Percentiles rank a stretch among this genome's conserved stretches.
Evolutionary conservation across 805 yeast genomes (phyloP).

Genomic region (Barnettozyma sucrosica): DNA sequence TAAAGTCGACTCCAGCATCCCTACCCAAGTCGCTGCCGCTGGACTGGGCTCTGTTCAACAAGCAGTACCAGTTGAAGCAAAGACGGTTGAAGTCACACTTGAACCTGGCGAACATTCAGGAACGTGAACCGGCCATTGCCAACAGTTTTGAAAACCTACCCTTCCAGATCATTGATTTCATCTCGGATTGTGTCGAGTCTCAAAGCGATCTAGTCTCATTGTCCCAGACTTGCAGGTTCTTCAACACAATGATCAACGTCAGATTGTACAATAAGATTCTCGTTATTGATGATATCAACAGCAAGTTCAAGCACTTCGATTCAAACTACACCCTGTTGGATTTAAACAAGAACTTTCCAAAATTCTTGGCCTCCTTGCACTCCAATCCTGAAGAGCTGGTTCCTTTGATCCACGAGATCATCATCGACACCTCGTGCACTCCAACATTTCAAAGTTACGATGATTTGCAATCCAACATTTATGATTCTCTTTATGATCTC

Average conservation of each 20-base stretch:
- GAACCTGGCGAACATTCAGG: constrained; percentile 4
- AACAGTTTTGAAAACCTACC: constrained; percentile 26
- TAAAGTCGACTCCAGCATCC: constrained; percentile 19
- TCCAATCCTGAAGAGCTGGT: constrained; percentile 22
- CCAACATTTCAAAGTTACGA: constrained; percentile 20
- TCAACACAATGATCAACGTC: constrained; percentile 24
- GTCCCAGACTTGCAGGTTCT: constrained; percentile 22
- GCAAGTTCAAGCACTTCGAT: constrained; percentile 18
- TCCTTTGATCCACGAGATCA: constrained; percentile 21
- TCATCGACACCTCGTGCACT: constrained; percentile 24
- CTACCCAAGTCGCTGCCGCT: constrained; percentile 25
- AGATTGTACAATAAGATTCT: constrained; percentile 23
- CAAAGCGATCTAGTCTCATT: constrained; percentile 25
- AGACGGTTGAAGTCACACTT: constrained; percentile 10
- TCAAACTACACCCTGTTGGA: constrained; percentile 23
- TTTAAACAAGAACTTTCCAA: constrained; percentile 20
- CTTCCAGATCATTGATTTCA: constrained; percentile 25
- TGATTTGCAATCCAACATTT: constrained; percentile 18
- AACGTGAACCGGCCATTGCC: constrained; percentile 7
- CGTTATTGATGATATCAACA: constrained; percentile 22
- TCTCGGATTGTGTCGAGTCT: constrained; percentile 24
- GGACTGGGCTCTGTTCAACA: constrained; percentile 27
- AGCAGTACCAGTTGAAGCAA: constrained; percentile 23
- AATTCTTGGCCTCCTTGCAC: constrained; percentile 24
- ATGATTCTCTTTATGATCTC: constrained; percentile 23